Conservation (phyloP, 2,329 filamentous ascomycete genomes). For the Stachybotrys elegans region DNA sequence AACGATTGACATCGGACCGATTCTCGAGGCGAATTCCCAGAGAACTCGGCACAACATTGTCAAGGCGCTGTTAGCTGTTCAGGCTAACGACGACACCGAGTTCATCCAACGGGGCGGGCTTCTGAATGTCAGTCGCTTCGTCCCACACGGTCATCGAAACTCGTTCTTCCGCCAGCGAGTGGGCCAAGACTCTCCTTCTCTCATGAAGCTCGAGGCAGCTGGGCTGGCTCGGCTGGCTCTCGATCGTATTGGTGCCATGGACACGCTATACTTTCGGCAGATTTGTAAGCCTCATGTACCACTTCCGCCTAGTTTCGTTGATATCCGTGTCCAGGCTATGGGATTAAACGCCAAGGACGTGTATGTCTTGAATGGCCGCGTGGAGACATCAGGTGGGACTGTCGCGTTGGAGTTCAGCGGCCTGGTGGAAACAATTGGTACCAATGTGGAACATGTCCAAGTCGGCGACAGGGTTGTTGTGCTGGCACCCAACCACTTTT, state of each 20-base stretch:
- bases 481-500: constrained; percentile 15
- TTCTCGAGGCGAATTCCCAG: not conserved
- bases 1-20: not conserved
- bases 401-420: constrained; percentile 20
- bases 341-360: constrained; percentile 19
- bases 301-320: constrained; percentile 5
- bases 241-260: constrained; percentile 6
- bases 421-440: constrained; percentile 15
- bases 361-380: constrained; percentile 18
- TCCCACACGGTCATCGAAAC: constrained; percentile 14
- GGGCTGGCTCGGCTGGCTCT: constrained; percentile 9
- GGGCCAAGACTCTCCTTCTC: not conserved
- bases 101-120: constrained; percentile 1
- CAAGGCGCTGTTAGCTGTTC: not conserved
- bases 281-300: not conserved
- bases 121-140: constrained; percentile 16
- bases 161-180: constrained; percentile 10
- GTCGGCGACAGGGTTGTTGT: constrained; percentile 21
- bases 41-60: not conserved
- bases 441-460: constrained; percentile 9
- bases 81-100: constrained; percentile 3
- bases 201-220: constrained; percentile 1
- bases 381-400: constrained; percentile 14
- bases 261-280: constrained; percentile 17
- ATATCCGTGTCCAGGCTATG: constrained; percentile 3